Evolutionary conservation across 2,329 filamentous ascomycete genomes (phyloP).

Genomic region (Ascocoryne sarcoides): DNA sequence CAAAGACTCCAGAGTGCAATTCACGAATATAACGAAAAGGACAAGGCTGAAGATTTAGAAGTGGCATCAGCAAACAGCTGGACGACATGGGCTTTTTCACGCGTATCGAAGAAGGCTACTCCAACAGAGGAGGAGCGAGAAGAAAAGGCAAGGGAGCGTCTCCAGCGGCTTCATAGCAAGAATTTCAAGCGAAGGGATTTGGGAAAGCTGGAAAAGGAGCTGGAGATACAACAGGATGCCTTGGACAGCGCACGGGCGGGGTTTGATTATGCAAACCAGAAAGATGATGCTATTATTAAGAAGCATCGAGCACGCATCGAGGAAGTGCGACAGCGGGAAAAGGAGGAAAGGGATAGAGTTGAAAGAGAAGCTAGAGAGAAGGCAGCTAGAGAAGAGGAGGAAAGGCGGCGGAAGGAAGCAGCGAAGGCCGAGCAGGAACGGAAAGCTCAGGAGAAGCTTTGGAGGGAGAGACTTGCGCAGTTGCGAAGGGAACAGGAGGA

Average conservation of each 20-base stretch:
- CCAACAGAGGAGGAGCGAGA: slow-evolving; percentile 29
- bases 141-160: slow-evolving; percentile 25
- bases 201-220: slow-evolving; percentile 4
- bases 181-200: slow-evolving; percentile 29
- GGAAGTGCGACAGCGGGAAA: slow-evolving; percentile 5
- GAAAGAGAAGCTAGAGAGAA: neutral
- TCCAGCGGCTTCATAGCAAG: slow-evolving; percentile 28
- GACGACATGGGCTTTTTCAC: slow-evolving; percentile 25
- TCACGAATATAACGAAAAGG: slow-evolving; percentile 20
- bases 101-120: slow-evolving; percentile 23
- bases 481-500: neutral
- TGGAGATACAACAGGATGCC: slow-evolving; percentile 1
- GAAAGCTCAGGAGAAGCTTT: neutral
- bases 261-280: slow-evolving; percentile 8
- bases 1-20: slow-evolving; percentile 24
- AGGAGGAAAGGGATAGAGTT: slow-evolving; percentile 1
- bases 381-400: neutral
- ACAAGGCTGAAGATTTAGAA: slow-evolving; percentile 22
- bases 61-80: slow-evolving; percentile 29
- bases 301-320: slow-evolving; percentile 7
- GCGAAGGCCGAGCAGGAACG: slow-evolving; percentile 6
- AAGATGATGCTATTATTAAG: slow-evolving; percentile 9
- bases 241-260: slow-evolving; percentile 6
- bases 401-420: neutral
- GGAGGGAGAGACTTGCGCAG: slow-evolving; percentile 4